phyloP scores from a whole-genome alignment of 148 eudicot species.

The Chenopodium formosanum region DNA sequence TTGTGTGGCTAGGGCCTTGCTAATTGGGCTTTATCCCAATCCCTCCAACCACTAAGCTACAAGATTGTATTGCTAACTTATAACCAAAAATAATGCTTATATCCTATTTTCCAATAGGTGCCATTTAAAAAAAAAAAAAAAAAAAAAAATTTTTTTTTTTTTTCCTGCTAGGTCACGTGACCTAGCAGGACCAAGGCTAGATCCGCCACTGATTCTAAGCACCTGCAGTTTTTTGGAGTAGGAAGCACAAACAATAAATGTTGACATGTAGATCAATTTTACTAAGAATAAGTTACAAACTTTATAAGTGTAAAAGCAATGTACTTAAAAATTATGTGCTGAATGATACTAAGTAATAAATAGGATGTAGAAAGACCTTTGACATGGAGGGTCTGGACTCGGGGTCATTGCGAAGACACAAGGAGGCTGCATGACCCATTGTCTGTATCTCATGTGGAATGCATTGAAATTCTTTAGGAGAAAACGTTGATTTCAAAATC shows the following conservation, averaged over 20 bases:
- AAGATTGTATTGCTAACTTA: no score
- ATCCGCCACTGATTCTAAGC: no score
- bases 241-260: neutral
- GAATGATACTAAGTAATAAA: neutral
- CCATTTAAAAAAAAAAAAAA: no score
- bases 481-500: constrained; percentile 35
- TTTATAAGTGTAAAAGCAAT: neutral
- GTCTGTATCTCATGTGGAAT: constrained; percentile 65
- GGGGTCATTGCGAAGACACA: constrained; percentile 87
- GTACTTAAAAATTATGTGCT: neutral
- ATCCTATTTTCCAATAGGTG: no score
- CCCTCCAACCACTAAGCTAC: no score
- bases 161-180: no score
- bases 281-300: neutral
- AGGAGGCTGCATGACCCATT: constrained; percentile 71
- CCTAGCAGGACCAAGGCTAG: no score
- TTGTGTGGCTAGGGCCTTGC: no score
- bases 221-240: constrained; percentile 35
- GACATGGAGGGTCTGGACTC: constrained; percentile 83
- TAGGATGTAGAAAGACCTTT: constrained; percentile 47
- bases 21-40: no score
- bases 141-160: no score
- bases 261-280: neutral
- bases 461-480: constrained; percentile 36
- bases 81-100: no score